Base-by-base conservation (phyloP, 768 basidiomycete species). In the Asterophora lycoperdoides region DNA sequence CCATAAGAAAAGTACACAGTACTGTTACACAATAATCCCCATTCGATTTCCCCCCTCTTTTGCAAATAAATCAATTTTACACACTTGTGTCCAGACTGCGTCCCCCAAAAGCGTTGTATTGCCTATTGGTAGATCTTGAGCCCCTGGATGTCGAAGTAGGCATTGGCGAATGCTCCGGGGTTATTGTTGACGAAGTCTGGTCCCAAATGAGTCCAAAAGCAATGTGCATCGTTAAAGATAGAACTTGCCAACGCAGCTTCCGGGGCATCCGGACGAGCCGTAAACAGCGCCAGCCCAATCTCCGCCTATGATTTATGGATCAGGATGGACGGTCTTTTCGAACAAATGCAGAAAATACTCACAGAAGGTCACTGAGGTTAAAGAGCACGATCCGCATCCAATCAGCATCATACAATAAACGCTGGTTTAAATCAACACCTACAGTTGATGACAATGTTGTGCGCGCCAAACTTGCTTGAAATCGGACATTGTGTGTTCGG, bases 101-200 rank as follows among this genome's bases (percentile, higher is more conserved):
- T 23, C 23, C 23, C 3, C 6, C 23, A 6, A 23, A 23, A 23
- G 23, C 23, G 6, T 23, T 6, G 23, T 23, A 3, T n/a, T 37
- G 8, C 34, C 43, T 50, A 59, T 28, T 44, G 49, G 53, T 72
- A 74, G 17, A 73, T 64, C 49, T 74, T 77, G 45, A 89, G 64
- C 42, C 76, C 78, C 40, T 75, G 73, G 61, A 91, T 76, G 37
- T 86, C 79, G 67, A 86, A 90, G 70, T 81, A 89, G 0, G 89
- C 85, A 28, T 84, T 68, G 8, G 56, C 54, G 66, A 89, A 89
- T 9, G 81, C 83, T 3, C 65, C 62, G 1, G 88, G 88, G 57
- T 86, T 83, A 51, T 76, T 75, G 67, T 80, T 74, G 55, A 86
- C 84, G 55, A 68, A 84, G 52, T 79, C 83, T 85, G 49, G 35